Conservation (phyloP, 768 basidiomycete genomes). For the Rhodotorula paludigena region DNA sequence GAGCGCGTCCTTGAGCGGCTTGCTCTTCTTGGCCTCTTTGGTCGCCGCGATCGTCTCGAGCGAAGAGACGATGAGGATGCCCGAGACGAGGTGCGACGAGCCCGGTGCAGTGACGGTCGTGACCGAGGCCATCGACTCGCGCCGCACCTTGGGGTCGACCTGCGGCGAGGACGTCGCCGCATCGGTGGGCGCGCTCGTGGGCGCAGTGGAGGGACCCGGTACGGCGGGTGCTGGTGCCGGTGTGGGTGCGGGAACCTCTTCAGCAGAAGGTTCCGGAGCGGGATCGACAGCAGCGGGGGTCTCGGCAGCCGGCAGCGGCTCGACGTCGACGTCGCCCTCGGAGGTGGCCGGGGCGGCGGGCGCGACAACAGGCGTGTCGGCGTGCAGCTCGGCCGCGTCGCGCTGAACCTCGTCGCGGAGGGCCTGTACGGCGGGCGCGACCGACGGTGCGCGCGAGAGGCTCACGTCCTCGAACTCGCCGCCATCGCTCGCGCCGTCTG, state of each 20-base stretch:
- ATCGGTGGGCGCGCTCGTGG: constrained; percentile 3
- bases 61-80: constrained; percentile 41
- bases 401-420: constrained; percentile 5
- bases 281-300: background rate
- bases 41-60: constrained; percentile 41
- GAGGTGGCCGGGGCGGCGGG: no score
- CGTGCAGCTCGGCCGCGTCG: background rate
- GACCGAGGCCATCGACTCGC: constrained; percentile 36
- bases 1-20: constrained; percentile 41
- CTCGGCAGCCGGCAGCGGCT: background rate
- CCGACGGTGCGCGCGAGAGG: constrained; percentile 22
- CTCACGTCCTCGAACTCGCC: constrained; percentile 28
- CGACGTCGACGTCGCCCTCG: background rate
- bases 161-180: background rate
- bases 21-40: constrained; percentile 41
- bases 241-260: background rate
- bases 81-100: constrained; percentile 39
- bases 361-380: background rate
- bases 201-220: background rate
- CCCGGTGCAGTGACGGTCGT: constrained; percentile 29
- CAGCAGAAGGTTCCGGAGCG: background rate
- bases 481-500: background rate
- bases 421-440: background rate
- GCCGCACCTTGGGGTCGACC: constrained; percentile 2
- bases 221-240: background rate